phyloP scores from a whole-genome alignment of 371 early-diverging fungal species.

The Apophysomyces sp. region DNA sequence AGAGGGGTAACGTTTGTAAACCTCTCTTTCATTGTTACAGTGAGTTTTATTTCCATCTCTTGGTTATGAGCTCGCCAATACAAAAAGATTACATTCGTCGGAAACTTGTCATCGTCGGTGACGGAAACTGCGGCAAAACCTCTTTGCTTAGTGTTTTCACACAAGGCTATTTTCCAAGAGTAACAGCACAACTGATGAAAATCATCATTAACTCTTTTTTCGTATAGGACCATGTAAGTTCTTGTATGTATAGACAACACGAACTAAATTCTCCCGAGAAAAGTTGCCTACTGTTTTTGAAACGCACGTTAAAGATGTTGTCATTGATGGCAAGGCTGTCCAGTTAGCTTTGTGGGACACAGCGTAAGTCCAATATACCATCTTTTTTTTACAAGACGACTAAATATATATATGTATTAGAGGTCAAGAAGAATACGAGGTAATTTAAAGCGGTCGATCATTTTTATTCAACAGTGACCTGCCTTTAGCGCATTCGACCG shows the following conservation, averaged over 20 bases:
- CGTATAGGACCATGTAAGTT: conserved; percentile 9
- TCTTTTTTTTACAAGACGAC: conserved; percentile 22
- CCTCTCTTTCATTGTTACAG: not conserved
- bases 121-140: conserved; percentile 76
- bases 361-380: conserved; percentile 46
- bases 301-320: conserved; percentile 82
- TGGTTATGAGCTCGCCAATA: not conserved
- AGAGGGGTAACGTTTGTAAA: not conserved
- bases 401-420: not conserved
- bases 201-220: conserved; percentile 1
- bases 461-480: not conserved
- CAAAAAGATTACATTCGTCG: conserved; percentile 8
- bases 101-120: conserved; percentile 80
- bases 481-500: conserved; percentile 47
- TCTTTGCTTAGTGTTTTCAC: conserved; percentile 42
- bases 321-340: conserved; percentile 78
- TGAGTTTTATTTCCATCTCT: not conserved
- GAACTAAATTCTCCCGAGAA: not conserved
- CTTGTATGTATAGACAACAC: not conserved
- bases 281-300: conserved; percentile 88
- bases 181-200: conserved; percentile 12
- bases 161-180: conserved; percentile 40
- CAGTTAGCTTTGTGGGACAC: conserved; percentile 95
- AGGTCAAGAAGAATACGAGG: conserved; percentile 54
- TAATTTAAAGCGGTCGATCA: not conserved